These are phyloP conservation scores for Macrolepiota albuminosa DNA, from an alignment of 768 basidiomycete genomes.

Conservation along the genomic window DNA sequence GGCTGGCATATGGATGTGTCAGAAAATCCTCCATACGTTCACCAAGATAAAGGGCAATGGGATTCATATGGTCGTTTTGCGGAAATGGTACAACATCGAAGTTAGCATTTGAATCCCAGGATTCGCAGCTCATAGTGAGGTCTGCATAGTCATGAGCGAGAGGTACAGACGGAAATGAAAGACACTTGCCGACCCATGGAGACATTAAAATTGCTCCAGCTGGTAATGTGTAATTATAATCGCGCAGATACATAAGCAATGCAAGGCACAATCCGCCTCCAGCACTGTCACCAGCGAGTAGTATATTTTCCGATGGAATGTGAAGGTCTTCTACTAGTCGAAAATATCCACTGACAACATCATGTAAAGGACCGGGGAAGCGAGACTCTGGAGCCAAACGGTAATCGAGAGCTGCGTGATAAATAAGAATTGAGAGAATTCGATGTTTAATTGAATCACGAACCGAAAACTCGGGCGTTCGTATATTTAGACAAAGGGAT, in stretches of 20 bases:
- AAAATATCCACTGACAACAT: constrained; percentile 84
- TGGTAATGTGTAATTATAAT: constrained; percentile 81
- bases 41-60: constrained; percentile 91
- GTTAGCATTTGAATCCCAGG: constrained; percentile 93
- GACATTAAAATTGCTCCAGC: constrained; percentile 86
- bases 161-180: neutral
- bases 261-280: constrained; percentile 88
- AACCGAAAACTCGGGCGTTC: constrained; percentile 81
- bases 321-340: constrained; percentile 83
- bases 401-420: constrained; percentile 80
- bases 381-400: constrained; percentile 92
- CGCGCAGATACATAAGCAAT: constrained; percentile 90
- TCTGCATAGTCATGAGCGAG: constrained; percentile 38
- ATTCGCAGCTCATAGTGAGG: constrained; percentile 94
- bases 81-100: constrained; percentile 81
- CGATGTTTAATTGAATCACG: constrained; percentile 7
- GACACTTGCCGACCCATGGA: constrained; percentile 89
- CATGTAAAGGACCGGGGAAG: constrained; percentile 86
- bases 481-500: constrained; percentile 88
- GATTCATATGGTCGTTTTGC: constrained; percentile 83
- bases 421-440: constrained; percentile 4
- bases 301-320: constrained; percentile 88
- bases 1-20: constrained; percentile 95
- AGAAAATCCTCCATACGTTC: constrained; percentile 74
- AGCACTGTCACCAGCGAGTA: constrained; percentile 88